Evolutionary conservation across 2,329 filamentous ascomycete species (phyloP).

Genomic region (Fusarium paranaense): DNA sequence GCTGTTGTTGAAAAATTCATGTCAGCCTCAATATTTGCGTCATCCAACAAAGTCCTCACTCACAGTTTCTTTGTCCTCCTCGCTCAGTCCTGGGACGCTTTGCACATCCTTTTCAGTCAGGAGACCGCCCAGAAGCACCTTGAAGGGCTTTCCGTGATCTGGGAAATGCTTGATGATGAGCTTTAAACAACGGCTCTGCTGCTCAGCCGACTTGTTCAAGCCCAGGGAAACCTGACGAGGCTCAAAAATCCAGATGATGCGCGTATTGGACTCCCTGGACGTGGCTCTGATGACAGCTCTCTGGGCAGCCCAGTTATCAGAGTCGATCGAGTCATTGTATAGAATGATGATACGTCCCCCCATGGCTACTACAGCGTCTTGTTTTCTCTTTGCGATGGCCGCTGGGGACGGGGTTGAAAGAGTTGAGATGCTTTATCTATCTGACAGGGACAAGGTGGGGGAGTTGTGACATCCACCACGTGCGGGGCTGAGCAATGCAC

Average conservation of each 20-base stretch:
- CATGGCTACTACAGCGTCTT: conserved; percentile 14
- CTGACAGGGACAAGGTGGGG: background rate
- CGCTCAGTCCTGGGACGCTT: conserved; percentile 10
- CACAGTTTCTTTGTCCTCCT: conserved; percentile 26
- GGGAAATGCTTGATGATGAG: conserved; percentile 34
- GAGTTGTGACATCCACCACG: background rate
- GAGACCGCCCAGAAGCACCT: conserved; percentile 38
- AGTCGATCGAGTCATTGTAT: conserved; percentile 45
- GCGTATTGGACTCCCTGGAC: conserved; percentile 13
- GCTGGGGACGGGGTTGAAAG: background rate
- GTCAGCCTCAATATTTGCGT: background rate
- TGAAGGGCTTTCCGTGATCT: conserved; percentile 23
- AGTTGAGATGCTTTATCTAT: background rate
- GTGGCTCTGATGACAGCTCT: conserved; percentile 34
- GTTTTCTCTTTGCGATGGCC: background rate
- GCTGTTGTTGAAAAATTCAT: conserved; percentile 1
- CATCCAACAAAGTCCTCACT: background rate
- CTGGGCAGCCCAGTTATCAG: conserved; percentile 41
- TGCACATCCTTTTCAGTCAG: conserved; percentile 30
- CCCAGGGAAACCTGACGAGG: conserved; percentile 41
- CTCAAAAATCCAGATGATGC: conserved; percentile 40
- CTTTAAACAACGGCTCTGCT: conserved; percentile 23
- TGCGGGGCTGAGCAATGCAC: background rate
- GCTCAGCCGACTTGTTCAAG: conserved; percentile 25
- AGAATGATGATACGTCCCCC: conserved; percentile 37